Percentiles rank a stretch among this genome's conserved stretches.
Evolutionary conservation across 192 early-diverging fungal genomes (phyloP).

Genomic region (Coemansia sp.): DNA sequence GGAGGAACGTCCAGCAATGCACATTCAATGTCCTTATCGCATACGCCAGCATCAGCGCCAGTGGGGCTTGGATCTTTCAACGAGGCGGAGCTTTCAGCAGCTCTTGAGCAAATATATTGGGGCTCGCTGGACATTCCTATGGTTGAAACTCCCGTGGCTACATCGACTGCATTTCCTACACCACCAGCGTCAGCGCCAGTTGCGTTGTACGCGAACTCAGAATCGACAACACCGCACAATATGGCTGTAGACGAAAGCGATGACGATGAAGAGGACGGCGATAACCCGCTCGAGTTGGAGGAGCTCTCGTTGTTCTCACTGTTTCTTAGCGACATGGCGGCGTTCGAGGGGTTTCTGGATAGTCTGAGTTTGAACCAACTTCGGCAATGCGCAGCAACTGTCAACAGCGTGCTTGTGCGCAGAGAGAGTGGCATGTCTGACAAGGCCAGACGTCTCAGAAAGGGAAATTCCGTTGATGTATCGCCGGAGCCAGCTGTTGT

Average conservation of each 20-base stretch:
- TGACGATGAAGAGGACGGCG: conserved; percentile 18
- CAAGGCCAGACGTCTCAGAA: neutral
- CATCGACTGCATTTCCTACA: conserved; percentile 6
- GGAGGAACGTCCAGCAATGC: neutral
- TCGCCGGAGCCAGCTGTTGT: neutral
- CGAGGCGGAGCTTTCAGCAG: conserved; percentile 46
- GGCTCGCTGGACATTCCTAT: conserved; percentile 25
- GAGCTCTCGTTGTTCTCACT: conserved; percentile 50
- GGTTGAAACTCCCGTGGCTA: neutral
- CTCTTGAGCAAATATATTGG: conserved; percentile 50
- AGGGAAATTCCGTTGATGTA: neutral
- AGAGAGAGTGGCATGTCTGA: conserved; percentile 19
- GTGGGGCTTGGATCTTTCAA: conserved; percentile 26
- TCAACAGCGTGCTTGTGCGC: conserved; percentile 45
- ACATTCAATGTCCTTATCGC: neutral
- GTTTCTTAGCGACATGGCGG: conserved; percentile 39
- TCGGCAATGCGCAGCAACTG: conserved; percentile 49
- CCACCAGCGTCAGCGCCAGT: conserved; percentile 27
- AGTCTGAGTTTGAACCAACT: conserved; percentile 48
- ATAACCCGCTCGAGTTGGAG: conserved; percentile 42
- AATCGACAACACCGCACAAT: neutral
- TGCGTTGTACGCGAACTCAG: neutral
- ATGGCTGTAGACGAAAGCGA: neutral
- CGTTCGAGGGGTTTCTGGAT: conserved; percentile 43
- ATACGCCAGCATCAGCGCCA: conserved; percentile 1